Base-by-base conservation (phyloP, 352 stramenopile species). In the Globisporangium radiosum region DNA sequence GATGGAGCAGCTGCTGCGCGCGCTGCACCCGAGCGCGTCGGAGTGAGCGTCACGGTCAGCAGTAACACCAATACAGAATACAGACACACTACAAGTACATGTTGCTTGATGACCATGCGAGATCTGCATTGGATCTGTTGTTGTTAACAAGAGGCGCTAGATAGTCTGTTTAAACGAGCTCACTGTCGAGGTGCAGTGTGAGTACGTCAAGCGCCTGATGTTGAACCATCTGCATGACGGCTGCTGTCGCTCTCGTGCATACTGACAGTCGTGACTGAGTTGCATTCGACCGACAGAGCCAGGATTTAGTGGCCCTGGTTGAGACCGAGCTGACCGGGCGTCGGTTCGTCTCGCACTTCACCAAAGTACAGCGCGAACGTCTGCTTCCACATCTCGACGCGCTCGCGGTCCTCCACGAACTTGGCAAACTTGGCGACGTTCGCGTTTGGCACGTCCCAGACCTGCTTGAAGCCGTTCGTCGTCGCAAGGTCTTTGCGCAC, bases 281-380 rank as follows among this genome's bases (percentile, higher is more conserved):
- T 25, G 19, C 19, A 25, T 25, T 43, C 39, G 39, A 43, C 7
- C 10, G 39, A 44, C 39, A 13, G 11, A 11, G 39, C 7, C 4
- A 4, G 42, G 11, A 25, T 39, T 72, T 65, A 79, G 43, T 60
- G 40, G 17, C 72, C 70, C 19, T 70, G 72, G 54, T 77, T 56
- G n/a, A 87, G 50, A 36, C 71, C 74, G 37, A 78, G 63, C 50
- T 56, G 57, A 5, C 74, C 73, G 1, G 67, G 68, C 8, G 63
- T 78, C 43, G 72, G 66, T 60, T 73, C 56, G 63, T 70, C 72
- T 47, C 70, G 63, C 45, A 82, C 75, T 47, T 87, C 75, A 37
- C 72, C 73, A 53, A 87, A 74, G 77, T 82, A 85, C 40, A 87
- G 48, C 42, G 66, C 39, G 50, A 87, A 78, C 14, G 71, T 87